Evolutionary conservation across 345 rosid genomes (phyloP).

Genomic region (Brassica rapa): DNA sequence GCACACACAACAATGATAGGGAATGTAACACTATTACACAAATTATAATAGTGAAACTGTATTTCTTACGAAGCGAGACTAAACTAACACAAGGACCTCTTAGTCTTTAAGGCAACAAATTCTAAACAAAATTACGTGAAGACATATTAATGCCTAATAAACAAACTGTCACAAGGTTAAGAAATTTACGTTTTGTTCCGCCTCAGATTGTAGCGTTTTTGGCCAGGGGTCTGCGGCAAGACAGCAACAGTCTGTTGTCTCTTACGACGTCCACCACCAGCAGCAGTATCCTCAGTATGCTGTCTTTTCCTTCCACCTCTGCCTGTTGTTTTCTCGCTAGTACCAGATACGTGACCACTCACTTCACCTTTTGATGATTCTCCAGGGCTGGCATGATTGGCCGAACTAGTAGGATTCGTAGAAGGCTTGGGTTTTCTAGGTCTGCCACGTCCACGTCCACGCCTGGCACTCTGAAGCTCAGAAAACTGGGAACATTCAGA

Average conservation of each 20-base stretch:
- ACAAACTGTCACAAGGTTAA: constrained; percentile 14
- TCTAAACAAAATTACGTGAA: constrained; percentile 27
- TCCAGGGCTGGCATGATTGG: constrained; percentile 50
- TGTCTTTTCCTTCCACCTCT: constrained; percentile 59
- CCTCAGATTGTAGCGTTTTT: constrained; percentile 81
- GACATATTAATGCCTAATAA: background rate
- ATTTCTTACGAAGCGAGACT: constrained; percentile 8
- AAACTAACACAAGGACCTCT: background rate
- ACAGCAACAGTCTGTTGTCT: constrained; percentile 55
- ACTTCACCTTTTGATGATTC: constrained; percentile 44
- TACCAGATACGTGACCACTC: constrained; percentile 43
- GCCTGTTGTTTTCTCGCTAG: constrained; percentile 40
- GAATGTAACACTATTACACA: background rate
- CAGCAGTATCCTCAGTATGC: constrained; percentile 57
- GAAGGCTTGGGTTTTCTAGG: constrained; percentile 54
- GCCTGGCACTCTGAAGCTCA: constrained; percentile 49
- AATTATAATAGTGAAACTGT: background rate
- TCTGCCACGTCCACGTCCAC: constrained; percentile 48
- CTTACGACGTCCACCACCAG: constrained; percentile 63
- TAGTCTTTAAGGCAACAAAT: background rate
- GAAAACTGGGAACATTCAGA: constrained; percentile 70
- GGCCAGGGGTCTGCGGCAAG: constrained; percentile 57
- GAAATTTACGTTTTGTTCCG: constrained; percentile 66
- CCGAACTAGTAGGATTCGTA: constrained; percentile 47
- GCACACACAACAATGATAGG: constrained; percentile 26